Conservation (phyloP, 177 flowering plant species). For the Vitis hybrid region DNA sequence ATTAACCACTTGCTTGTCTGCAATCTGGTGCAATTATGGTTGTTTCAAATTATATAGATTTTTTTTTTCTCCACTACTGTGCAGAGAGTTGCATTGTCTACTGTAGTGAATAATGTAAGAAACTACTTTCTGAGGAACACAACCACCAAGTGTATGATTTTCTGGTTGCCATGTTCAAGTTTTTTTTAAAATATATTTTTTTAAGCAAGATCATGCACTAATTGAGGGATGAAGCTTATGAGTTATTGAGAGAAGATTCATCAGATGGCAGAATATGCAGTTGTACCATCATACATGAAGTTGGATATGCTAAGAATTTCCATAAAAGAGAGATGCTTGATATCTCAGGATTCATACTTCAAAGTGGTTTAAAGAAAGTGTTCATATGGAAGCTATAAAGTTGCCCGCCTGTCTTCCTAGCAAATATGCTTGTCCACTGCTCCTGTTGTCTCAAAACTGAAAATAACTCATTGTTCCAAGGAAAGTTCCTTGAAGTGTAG, state of each 20-base stretch:
- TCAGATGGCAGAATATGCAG: conserved; percentile 27
- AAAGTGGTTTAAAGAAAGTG: conserved; percentile 20
- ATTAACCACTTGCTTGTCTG: conserved; percentile 79
- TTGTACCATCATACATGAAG: conserved; percentile 16
- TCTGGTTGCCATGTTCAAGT: background rate
- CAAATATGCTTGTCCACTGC: conserved; percentile 12
- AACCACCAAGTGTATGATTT: background rate
- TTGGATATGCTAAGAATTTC: conserved; percentile 13
- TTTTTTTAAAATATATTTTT: background rate
- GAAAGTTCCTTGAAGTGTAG: conserved; percentile 26
- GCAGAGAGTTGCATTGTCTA: conserved; percentile 46
- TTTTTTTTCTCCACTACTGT: conserved; percentile 71
- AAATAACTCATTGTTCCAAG: conserved; percentile 11
- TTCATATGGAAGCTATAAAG: conserved; percentile 18
- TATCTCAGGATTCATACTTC: background rate
- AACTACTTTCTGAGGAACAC: too few species aligned
- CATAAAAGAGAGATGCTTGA: conserved; percentile 3
- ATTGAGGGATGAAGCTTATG: background rate
- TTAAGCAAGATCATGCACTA: conserved; percentile 5
- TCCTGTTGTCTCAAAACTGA: conserved; percentile 11
- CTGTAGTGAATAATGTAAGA: too few species aligned
- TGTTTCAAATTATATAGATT: conserved; percentile 65
- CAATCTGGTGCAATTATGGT: conserved; percentile 87
- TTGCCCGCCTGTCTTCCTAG: conserved; percentile 12
- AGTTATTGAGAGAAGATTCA: too few species aligned